Evolutionary conservation across 2,329 filamentous ascomycete species (phyloP).

Genomic region (Trematosphaeria pertusa): DNA sequence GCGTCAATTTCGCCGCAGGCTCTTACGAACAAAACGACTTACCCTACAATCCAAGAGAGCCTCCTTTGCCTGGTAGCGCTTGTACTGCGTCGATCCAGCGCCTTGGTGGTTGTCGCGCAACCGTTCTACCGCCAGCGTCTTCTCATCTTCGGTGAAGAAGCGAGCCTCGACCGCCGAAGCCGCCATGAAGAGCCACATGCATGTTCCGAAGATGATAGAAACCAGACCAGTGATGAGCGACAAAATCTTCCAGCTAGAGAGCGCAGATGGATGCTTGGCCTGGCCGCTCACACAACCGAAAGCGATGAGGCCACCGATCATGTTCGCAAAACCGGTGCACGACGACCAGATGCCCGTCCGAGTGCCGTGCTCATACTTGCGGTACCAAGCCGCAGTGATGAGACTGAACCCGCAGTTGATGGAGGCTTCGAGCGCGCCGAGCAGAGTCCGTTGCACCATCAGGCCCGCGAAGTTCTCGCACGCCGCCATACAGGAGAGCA

Average conservation of each 20-base stretch:
- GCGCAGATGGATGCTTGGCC: constrained; percentile 24
- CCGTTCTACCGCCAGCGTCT: constrained; percentile 39
- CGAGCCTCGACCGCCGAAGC: constrained; percentile 43
- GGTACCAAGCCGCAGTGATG: constrained; percentile 57
- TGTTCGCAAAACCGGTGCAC: constrained; percentile 45
- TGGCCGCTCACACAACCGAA: no score
- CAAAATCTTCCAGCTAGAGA: constrained; percentile 48
- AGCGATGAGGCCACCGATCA: constrained; percentile 49
- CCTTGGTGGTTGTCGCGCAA: constrained; percentile 48
- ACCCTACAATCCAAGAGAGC: constrained; percentile 43
- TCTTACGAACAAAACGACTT: no score
- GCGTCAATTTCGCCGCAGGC: no score
- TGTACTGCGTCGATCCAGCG: constrained; percentile 44
- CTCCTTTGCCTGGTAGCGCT: constrained; percentile 44
- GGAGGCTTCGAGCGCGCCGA: constrained; percentile 63
- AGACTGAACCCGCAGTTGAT: constrained; percentile 64
- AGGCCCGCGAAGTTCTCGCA: constrained; percentile 59
- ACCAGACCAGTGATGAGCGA: constrained; percentile 47
- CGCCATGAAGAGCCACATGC: constrained; percentile 47
- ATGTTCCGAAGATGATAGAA: constrained; percentile 34
- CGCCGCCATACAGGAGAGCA: constrained; percentile 16
- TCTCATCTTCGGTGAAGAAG: constrained; percentile 43
- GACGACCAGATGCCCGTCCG: constrained; percentile 36
- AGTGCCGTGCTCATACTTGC: constrained; percentile 37
- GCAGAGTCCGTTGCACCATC: constrained; percentile 59